Evolutionary conservation across 2,329 filamentous ascomycete genomes (phyloP).

Genomic region (Stachybotrys elegans): DNA sequence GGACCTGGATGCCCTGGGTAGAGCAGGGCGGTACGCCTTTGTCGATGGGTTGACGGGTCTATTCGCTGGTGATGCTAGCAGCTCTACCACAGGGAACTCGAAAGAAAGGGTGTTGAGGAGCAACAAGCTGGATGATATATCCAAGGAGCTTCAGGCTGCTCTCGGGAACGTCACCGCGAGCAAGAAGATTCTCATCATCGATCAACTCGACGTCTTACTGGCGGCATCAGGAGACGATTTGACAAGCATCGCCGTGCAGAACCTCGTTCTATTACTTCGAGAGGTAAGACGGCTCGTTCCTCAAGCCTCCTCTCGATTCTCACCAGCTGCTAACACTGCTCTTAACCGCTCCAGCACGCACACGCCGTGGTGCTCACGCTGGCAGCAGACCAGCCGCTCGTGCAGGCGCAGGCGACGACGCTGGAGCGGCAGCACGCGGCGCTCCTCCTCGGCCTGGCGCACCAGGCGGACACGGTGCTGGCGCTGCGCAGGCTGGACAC

Average conservation of each 20-base stretch:
- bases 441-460: conserved; percentile 68
- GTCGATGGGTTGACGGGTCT: conserved; percentile 68
- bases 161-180: conserved; percentile 26
- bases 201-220: conserved; percentile 61
- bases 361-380: conserved; percentile 63
- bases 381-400: conserved; percentile 68
- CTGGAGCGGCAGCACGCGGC: conserved; percentile 67
- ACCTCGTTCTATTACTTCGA: conserved; percentile 54
- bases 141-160: conserved; percentile 32
- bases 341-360: conserved; percentile 40
- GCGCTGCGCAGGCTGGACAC: conserved; percentile 75
- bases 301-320: neutral
- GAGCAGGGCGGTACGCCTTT: conserved; percentile 60
- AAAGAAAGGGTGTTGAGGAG: conserved; percentile 22
- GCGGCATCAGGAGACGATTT: conserved; percentile 48
- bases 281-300: conserved; percentile 46
- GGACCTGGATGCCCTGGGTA: conserved; percentile 58
- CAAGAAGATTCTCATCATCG: conserved; percentile 55
- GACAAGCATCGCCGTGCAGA: conserved; percentile 42
- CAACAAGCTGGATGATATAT: conserved; percentile 29
- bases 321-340: neutral
- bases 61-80: conserved; percentile 28
- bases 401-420: conserved; percentile 55
- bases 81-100: neutral
- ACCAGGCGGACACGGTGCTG: conserved; percentile 67